These are phyloP conservation scores for Candida khao-thaluensis DNA, from an alignment of 805 yeast species.

Conservation along the genomic window DNA sequence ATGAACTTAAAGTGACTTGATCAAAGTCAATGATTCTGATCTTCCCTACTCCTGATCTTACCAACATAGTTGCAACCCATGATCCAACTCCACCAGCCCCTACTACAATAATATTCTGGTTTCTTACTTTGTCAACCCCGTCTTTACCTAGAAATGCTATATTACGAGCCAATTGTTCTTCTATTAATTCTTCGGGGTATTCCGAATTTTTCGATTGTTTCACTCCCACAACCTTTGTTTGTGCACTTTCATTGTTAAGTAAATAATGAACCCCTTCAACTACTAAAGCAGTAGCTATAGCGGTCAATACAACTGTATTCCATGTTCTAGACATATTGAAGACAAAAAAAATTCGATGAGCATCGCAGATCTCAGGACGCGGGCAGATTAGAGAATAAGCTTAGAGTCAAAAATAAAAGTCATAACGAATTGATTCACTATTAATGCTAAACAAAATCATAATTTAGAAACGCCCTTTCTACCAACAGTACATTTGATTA, in stretches of 20 bases:
- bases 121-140: conserved; percentile 73
- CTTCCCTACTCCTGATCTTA: conserved; percentile 83
- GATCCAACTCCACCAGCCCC: conserved; percentile 99
- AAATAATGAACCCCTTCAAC: conserved; percentile 37
- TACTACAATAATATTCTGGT: conserved; percentile 69
- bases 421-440: neutral
- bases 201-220: conserved; percentile 6
- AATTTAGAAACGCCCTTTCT: conserved; percentile 53
- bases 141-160: conserved; percentile 87
- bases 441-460: conserved; percentile 37
- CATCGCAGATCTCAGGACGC: conserved; percentile 3
- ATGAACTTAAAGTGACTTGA: conserved; percentile 88
- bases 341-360: too few relatives aligned
- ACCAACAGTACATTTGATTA: conserved; percentile 82
- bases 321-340: conserved; percentile 18
- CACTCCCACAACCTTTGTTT: neutral
- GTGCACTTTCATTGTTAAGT: conserved; percentile 1
- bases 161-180: conserved; percentile 92
- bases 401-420: too few relatives aligned
- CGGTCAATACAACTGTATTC: conserved; percentile 16
- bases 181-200: conserved; percentile 64
- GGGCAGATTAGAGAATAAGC: too few relatives aligned
- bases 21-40: conserved; percentile 89
- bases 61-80: conserved; percentile 88
- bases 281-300: conserved; percentile 31